phyloP scores from a whole-genome alignment of 441 rosid genomes.

The Biscutella laevigata region DNA sequence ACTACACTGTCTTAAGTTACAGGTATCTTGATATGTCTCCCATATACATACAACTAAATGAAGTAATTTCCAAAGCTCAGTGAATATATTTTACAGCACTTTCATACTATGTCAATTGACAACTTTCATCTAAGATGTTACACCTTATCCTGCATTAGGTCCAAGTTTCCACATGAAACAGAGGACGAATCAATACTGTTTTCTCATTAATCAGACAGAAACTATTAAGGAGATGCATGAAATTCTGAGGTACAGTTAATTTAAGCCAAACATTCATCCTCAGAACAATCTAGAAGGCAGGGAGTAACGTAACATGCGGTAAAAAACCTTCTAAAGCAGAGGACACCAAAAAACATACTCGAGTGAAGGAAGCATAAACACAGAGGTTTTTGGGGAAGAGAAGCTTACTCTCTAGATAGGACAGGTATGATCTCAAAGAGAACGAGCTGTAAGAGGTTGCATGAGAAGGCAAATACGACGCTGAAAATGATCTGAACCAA shows the following conservation, averaged over 20 bases:
- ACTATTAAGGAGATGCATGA: not conserved
- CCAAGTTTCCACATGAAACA: not conserved
- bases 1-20: too few relatives aligned
- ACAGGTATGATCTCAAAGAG: conserved; percentile 94
- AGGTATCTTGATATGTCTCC: not conserved
- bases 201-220: not conserved
- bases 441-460: conserved; percentile 96
- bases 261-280: not conserved
- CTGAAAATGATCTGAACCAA: conserved; percentile 95
- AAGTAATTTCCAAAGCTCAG: not conserved
- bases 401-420: conserved; percentile 67
- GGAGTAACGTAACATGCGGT: not conserved
- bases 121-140: not conserved
- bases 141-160: not conserved
- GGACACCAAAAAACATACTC: not conserved
- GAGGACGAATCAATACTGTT: not conserved
- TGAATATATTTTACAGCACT: not conserved
- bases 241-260: not conserved
- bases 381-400: not conserved
- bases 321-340: not conserved
- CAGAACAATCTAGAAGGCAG: not conserved
- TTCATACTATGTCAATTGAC: not conserved
- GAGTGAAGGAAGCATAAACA: not conserved
- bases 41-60: not conserved
- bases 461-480: conserved; percentile 89